Conservation (phyloP, 2,329 filamentous ascomycete genomes). For the Mycosphaerella arachidis region DNA sequence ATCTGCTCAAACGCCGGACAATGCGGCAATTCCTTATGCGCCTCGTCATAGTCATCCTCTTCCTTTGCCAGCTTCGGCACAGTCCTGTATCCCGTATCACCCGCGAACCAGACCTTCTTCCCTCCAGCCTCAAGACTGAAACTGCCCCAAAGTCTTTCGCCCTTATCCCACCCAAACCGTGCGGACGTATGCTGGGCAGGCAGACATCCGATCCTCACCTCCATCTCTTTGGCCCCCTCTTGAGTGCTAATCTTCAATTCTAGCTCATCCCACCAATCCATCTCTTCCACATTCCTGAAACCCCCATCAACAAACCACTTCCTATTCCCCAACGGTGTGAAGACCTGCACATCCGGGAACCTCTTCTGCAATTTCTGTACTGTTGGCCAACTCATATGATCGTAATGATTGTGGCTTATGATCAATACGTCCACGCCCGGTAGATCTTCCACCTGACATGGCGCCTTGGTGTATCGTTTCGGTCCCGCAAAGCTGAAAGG, state of each 20-base stretch:
- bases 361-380: slow-evolving; percentile 65
- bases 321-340: slow-evolving; percentile 78
- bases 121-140: slow-evolving; percentile 73
- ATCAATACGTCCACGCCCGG: slow-evolving; percentile 69
- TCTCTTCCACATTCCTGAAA: slow-evolving; percentile 72
- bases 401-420: slow-evolving; percentile 86
- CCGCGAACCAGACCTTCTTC: slow-evolving; percentile 78
- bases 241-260: slow-evolving; percentile 59
- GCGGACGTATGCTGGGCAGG: slow-evolving; percentile 81
- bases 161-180: slow-evolving; percentile 63
- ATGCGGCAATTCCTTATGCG: slow-evolving; percentile 59
- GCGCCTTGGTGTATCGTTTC: slow-evolving; percentile 70
- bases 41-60: slow-evolving; percentile 67
- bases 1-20: slow-evolving; percentile 86
- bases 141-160: slow-evolving; percentile 78
- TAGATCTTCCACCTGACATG: slow-evolving; percentile 73
- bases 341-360: slow-evolving; percentile 79
- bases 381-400: slow-evolving; percentile 77
- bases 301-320: slow-evolving; percentile 72
- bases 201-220: slow-evolving; percentile 69
- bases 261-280: slow-evolving; percentile 92
- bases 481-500: slow-evolving; percentile 66
- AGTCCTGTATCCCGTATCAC: slow-evolving; percentile 82
- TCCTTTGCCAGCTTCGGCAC: slow-evolving; percentile 61
- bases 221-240: slow-evolving; percentile 47